Conservation (phyloP, 2,329 filamentous ascomycete genomes). For the Nakataea oryzae region DNA sequence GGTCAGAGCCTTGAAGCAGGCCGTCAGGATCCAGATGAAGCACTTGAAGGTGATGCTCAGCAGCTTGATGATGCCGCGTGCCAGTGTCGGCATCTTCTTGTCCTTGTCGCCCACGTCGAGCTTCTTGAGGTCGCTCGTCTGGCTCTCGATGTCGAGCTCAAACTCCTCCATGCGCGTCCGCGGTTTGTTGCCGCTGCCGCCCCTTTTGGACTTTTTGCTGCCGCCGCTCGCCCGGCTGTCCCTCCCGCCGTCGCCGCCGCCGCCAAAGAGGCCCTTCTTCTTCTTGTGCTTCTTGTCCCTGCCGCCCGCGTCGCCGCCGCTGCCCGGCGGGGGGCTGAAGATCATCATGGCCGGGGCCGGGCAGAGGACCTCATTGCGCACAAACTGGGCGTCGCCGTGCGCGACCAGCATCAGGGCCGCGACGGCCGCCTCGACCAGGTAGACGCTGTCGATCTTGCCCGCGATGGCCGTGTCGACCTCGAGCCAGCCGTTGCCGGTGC, state of each 20-base stretch:
- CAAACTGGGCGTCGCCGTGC: slow-evolving; percentile 42
- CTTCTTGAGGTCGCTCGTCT: slow-evolving; percentile 36
- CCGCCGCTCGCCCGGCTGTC: background rate
- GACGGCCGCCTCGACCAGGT: slow-evolving; percentile 52
- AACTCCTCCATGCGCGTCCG: slow-evolving; percentile 40
- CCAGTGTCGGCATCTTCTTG: slow-evolving; percentile 38
- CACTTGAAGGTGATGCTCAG: slow-evolving; percentile 44
- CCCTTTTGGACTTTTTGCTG: slow-evolving; percentile 13
- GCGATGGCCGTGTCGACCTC: slow-evolving; percentile 53
- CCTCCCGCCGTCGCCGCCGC: slow-evolving; percentile 9
- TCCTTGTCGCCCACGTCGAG: slow-evolving; percentile 31
- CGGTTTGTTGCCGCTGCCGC: background rate
- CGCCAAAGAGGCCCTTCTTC: background rate
- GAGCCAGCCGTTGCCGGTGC: slow-evolving; percentile 46
- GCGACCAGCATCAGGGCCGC: slow-evolving; percentile 50
- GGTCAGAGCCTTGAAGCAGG: slow-evolving; percentile 41
- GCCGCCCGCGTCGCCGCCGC: slow-evolving; percentile 9
- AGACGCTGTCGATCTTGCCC: slow-evolving; percentile 48
- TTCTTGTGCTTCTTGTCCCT: slow-evolving; percentile 10
- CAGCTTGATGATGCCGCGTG: slow-evolving; percentile 38
- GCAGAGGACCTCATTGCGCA: slow-evolving; percentile 42
- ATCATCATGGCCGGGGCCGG: slow-evolving; percentile 38
- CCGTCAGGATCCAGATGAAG: slow-evolving; percentile 46
- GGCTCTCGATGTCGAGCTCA: slow-evolving; percentile 54
- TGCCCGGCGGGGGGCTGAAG: slow-evolving; percentile 6